phyloP scores from a whole-genome alignment of 2,329 filamentous ascomycete species.

The Pezicula carpinea region DNA sequence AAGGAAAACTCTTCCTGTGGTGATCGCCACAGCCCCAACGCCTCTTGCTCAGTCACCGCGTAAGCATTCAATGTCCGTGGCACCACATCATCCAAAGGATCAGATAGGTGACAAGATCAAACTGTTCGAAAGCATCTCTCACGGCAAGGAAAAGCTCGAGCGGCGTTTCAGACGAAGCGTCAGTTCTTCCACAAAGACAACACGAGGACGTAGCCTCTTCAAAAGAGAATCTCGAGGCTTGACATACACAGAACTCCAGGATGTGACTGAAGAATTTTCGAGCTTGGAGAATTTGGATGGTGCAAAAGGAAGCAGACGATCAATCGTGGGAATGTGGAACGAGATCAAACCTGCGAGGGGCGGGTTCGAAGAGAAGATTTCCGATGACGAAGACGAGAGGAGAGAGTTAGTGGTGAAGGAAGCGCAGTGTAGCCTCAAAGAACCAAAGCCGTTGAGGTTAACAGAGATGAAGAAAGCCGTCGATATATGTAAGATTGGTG shows the following conservation, averaged over 20 bases:
- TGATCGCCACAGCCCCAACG: background rate
- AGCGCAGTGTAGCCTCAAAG: conserved; percentile 22
- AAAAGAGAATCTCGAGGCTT: background rate
- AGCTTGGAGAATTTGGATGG: background rate
- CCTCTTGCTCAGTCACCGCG: background rate
- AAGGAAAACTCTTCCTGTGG: background rate
- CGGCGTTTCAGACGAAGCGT: conserved; percentile 5
- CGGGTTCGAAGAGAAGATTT: no score
- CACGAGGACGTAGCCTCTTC: background rate
- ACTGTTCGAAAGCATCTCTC: conserved; percentile 16
- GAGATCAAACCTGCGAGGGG: background rate
- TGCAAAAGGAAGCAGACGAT: conserved; percentile 3
- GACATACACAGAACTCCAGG: conserved; percentile 5
- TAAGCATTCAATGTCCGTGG: background rate
- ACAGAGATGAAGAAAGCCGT: conserved; percentile 26
- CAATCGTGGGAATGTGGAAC: conserved; percentile 10
- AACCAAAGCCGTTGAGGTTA: conserved; percentile 25
- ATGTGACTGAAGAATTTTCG: conserved; percentile 8
- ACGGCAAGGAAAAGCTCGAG: background rate
- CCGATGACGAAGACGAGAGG: background rate
- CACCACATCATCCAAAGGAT: conserved; percentile 6
- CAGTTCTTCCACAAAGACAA: conserved; percentile 6
- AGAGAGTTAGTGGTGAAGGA: conserved; percentile 24
- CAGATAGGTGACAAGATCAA: conserved; percentile 22
- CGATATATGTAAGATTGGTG: conserved; percentile 20